phyloP scores from a whole-genome alignment of 2,329 filamentous ascomycete genomes.

The Furcasterigmium sp. region DNA sequence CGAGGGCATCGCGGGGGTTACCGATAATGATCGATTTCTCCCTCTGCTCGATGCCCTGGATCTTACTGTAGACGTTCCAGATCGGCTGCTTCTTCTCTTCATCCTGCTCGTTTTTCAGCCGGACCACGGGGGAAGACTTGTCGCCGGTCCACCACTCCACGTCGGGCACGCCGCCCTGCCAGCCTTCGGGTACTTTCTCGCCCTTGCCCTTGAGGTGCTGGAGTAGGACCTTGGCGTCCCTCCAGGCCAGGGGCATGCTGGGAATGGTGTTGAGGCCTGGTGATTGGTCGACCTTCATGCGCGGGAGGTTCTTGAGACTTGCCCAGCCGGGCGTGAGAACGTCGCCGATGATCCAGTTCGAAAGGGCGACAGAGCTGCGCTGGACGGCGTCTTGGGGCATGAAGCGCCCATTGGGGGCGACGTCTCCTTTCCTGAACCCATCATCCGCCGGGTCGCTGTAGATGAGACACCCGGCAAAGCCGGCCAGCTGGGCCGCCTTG shows the following conservation, averaged over 20 bases:
- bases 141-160: conserved; percentile 79
- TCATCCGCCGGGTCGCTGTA: conserved; percentile 89
- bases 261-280: conserved; percentile 76
- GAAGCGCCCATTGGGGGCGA: conserved; percentile 71
- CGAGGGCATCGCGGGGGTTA: conserved; percentile 91
- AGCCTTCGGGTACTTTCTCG: conserved; percentile 59
- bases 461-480: conserved; percentile 81
- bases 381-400: conserved; percentile 81
- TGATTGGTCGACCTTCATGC: conserved; percentile 65
- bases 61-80: conserved; percentile 85
- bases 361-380: conserved; percentile 73
- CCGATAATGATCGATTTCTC: conserved; percentile 85
- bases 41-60: conserved; percentile 76
- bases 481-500: conserved; percentile 81
- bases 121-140: conserved; percentile 58
- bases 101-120: conserved; percentile 81
- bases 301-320: conserved; percentile 59
- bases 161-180: conserved; percentile 73
- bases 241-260: conserved; percentile 84
- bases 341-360: conserved; percentile 81
- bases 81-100: conserved; percentile 78
- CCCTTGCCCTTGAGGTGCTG: conserved; percentile 73
- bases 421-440: conserved; percentile 67
- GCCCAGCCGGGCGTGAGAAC: conserved; percentile 87
- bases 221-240: conserved; percentile 77